Evolutionary conservation across 352 stramenopile species (phyloP).

Genomic region (Phytopythium litorale): DNA sequence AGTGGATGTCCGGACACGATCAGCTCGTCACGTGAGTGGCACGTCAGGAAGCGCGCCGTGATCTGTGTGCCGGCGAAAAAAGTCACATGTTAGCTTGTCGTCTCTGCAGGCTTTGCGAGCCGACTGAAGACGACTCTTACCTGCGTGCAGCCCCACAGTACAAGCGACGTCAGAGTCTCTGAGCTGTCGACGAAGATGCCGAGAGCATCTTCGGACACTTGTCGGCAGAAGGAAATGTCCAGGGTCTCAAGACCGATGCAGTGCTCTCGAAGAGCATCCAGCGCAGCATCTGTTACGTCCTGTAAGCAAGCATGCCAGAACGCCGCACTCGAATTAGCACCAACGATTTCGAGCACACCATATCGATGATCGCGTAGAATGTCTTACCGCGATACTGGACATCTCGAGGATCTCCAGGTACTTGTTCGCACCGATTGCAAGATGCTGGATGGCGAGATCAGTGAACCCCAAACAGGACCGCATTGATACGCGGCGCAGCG

Average conservation of each 20-base stretch:
- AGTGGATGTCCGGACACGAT: constrained; percentile 63
- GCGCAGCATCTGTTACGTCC: constrained; percentile 50
- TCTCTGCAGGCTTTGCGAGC: not conserved
- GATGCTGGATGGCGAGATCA: constrained; percentile 50
- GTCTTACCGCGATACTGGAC: constrained; percentile 65
- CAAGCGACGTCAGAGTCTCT: constrained; percentile 39
- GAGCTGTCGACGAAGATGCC: constrained; percentile 51
- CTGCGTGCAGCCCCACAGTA: constrained; percentile 78
- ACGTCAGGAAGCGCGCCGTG: constrained; percentile 62
- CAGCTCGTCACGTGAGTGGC: constrained; percentile 60
- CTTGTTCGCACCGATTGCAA: constrained; percentile 48
- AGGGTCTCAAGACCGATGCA: constrained; percentile 41
- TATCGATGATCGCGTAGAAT: not conserved
- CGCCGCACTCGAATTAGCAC: constrained; percentile 6
- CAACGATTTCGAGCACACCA: not conserved
- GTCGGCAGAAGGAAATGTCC: constrained; percentile 78
- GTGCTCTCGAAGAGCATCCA: constrained; percentile 45
- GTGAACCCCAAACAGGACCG: constrained; percentile 58
- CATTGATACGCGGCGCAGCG: constrained; percentile 52
- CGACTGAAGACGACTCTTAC: constrained; percentile 16
- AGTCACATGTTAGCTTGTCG: not conserved
- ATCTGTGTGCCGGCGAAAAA: constrained; percentile 28
- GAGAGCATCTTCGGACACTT: constrained; percentile 62
- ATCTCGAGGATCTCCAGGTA: constrained; percentile 67
- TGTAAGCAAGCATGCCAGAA: constrained; percentile 12